Evolutionary conservation across 306 rosid species (phyloP).

Genomic region (Trifolium repens): DNA sequence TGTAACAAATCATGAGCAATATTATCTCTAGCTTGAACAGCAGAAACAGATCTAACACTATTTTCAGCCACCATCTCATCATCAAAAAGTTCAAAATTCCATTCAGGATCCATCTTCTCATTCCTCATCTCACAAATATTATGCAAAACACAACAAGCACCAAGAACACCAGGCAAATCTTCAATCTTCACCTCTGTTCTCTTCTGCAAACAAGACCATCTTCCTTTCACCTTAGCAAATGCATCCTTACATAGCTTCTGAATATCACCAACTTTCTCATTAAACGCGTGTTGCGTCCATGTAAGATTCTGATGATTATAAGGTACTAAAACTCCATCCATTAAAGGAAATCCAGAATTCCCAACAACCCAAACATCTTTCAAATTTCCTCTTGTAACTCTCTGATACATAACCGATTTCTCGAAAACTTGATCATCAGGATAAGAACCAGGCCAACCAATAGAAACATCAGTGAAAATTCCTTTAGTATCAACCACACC

Average conservation of each 20-base stretch:
- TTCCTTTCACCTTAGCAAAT: constrained; percentile 64
- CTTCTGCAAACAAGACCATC: constrained; percentile 90
- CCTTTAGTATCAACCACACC: constrained; percentile 73
- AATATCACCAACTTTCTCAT: constrained; percentile 60
- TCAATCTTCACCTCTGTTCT: constrained; percentile 84
- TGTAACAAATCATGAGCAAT: constrained; percentile 81
- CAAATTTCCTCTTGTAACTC: constrained; percentile 59
- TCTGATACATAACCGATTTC: constrained; percentile 60
- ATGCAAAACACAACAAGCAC: constrained; percentile 90
- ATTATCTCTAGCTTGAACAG: constrained; percentile 64
- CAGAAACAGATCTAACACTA: constrained; percentile 42
- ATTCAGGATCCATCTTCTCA: constrained; percentile 55
- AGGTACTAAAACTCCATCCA: constrained; percentile 85
- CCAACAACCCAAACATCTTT: constrained; percentile 80
- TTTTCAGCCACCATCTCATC: constrained; percentile 71
- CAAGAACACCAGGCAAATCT: constrained; percentile 77
- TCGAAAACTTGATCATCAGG: constrained; percentile 71
- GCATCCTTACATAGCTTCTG: constrained; percentile 65
- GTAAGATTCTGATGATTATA: constrained; percentile 69
- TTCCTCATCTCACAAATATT: constrained; percentile 78
- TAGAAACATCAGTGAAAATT: constrained; percentile 68
- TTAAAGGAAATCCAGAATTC: constrained; percentile 65
- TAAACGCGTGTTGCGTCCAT: constrained; percentile 76
- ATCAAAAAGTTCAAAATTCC: constrained; percentile 59
- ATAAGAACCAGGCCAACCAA: constrained; percentile 88